Evolutionary conservation across 495 filamentous ascomycete species (phyloP), one percentile per base, ranked within the genome.

Genomic region (Penicillium silybi): DNA sequence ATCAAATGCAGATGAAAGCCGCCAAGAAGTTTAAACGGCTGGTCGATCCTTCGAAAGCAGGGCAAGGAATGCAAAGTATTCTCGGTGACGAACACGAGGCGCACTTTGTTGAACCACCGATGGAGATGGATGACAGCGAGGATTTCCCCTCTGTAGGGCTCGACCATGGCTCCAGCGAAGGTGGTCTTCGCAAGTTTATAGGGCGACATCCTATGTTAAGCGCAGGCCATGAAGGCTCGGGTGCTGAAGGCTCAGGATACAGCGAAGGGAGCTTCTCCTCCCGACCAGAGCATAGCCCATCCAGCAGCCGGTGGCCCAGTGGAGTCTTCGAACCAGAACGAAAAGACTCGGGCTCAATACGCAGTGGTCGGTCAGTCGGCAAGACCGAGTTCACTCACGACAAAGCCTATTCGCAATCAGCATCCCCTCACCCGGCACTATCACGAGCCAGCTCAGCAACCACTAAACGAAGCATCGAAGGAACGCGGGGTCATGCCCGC

Each of bases 1-100:
- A 29, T 17, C 22, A 54, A 20, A 22, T 17, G 27, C 60, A 96
- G 89, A 88, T 98, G 78, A 93, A 85, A 85, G 93, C 92, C 8
- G 92, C 95, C 29, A 83, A 82, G 48, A 88, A 86, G 46, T 96
- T 97, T 69, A 96, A 95, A 58, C 73, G 76, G 18, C 61, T 88
- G 1, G 62, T 80, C 32, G 66, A 74, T 43, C 53, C 71, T 59
- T 43, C 67, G 45, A 72, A 76, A 66, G 67, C 81, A 70, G 59
- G 56, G 16, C 60, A 72, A 8, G 66, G 68, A 9, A 72, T 86
- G 53, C 73, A 82, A 61, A 80, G 77, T 27, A 80, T 85, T 16
- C 68, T 88, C 25, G 78, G 80, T 8, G 66, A 69, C 43, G 79
- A 77, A 16, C 71, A 71, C 48, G 70, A 74, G 29, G 45, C 76